Percentiles rank a stretch among this genome's conserved stretches.
Conservation (phyloP, 371 early-diverging fungal species). For the Homolaphlyctis polyrhiza region DNA sequence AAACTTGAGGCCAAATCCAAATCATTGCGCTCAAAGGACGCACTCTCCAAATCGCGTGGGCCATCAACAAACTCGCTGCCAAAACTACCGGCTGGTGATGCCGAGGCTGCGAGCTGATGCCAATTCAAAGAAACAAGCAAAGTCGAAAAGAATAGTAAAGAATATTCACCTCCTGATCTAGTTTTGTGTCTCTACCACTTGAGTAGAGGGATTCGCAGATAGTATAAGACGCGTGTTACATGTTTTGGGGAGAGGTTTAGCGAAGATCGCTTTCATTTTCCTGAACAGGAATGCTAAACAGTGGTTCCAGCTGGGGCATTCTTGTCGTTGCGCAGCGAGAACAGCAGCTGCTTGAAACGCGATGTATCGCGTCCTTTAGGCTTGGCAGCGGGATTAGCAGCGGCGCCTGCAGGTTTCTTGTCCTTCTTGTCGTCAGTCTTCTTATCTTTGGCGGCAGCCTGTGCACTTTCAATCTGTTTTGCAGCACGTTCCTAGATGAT, state of each 20-base stretch:
- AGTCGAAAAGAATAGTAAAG: no score
- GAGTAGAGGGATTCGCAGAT: no score
- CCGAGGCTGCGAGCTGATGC: no score
- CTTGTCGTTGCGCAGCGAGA: constrained; percentile 70
- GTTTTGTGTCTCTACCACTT: no score
- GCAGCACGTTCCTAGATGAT: constrained; percentile 32
- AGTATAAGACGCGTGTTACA: no score
- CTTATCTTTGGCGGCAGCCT: constrained; percentile 13
- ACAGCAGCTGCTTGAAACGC: constrained; percentile 79
- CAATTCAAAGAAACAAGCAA: no score
- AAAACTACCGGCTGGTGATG: no score
- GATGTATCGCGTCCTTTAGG: constrained; percentile 44
- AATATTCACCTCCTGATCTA: no score
- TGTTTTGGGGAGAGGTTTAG: no score
- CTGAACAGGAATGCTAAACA: no score
- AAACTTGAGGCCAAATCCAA: neutral
- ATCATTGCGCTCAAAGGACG: neutral
- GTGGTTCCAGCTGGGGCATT: constrained; percentile 80
- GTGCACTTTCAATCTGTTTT: constrained; percentile 29
- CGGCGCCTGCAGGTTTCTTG: constrained; percentile 15
- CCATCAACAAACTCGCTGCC: neutral
- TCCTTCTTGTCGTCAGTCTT: constrained; percentile 15
- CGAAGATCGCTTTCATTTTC: no score
- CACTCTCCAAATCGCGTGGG: neutral
- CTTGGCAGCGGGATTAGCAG: neutral